These are phyloP conservation scores for Aspergillus jensenii DNA, from an alignment of 2,329 filamentous ascomycete genomes.

Conservation along the genomic window DNA sequence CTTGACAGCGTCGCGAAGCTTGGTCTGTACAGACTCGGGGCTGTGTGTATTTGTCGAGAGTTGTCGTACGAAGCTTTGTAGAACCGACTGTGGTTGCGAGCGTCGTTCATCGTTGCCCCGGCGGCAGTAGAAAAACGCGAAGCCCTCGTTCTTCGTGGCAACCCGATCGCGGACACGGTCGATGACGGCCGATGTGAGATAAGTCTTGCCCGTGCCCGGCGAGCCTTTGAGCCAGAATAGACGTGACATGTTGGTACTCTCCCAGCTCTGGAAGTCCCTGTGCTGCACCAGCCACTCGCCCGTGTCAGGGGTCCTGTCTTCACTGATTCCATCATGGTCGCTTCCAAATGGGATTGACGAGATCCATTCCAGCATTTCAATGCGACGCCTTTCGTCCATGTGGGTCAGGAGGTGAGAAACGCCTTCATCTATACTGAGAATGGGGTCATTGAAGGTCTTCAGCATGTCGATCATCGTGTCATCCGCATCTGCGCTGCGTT, in stretches of 20 bases:
- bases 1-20: not conserved
- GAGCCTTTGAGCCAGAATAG: constrained; percentile 23
- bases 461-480: not conserved
- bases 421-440: not conserved
- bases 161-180: constrained; percentile 19
- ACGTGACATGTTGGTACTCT: constrained; percentile 12
- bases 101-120: constrained; percentile 9
- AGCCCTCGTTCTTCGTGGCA: not conserved
- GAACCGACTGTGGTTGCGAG: constrained; percentile 27
- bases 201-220: constrained; percentile 30
- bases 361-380: constrained; percentile 18
- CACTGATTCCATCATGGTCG: constrained; percentile 13
- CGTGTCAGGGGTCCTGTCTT: constrained; percentile 14
- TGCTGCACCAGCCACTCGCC: constrained; percentile 20
- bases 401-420: not conserved
- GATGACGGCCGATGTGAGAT: constrained; percentile 24
- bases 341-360: constrained; percentile 18
- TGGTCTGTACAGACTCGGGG: constrained; percentile 14
- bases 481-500: not conserved
- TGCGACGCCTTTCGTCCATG: not conserved
- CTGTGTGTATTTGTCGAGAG: constrained; percentile 24
- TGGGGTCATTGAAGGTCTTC: not conserved
- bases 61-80: constrained; percentile 32
- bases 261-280: constrained; percentile 15
- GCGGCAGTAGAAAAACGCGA: constrained; percentile 5